Base-by-base conservation (phyloP, 768 basidiomycete genomes). In the Symmetrospora coprosmae region DNA sequence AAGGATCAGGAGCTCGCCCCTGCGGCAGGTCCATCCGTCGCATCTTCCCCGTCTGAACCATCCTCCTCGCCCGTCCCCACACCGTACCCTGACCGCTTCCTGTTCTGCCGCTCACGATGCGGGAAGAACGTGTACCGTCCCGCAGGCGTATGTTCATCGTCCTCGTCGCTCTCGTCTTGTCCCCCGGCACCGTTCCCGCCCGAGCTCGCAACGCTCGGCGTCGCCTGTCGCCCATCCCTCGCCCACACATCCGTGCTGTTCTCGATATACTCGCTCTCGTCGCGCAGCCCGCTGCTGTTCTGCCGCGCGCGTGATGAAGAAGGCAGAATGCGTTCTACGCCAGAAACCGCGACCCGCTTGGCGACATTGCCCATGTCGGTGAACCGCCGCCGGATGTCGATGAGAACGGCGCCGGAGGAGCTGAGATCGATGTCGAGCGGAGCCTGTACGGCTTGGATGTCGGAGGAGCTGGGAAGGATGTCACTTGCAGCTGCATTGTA, bases 331-430 rank as follows among this genome's bases (percentile, higher is more conserved):
- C n/a, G n/a, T n/a, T n/a, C n/a, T n/a, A n/a, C n/a, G n/a, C n/a
- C n/a, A n/a, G n/a, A n/a, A 17, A 30, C 49, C 16, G 56, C 62
- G 2, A 61, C 3, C 9, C 62, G 6, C 56, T 59, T 60, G 14
- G 61, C 67, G 2, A 56, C 66, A 1, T 62, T 61, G 25, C 66
- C 65, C 31, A 78, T 67, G 17, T 78, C 73, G 65, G 80, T 82
- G 65, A 80, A 80, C 16, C 85, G 78, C 63, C 86, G 83, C 34
- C 85, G 81, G 4, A 90, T 77, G 3, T 85, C 87, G 25, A 90
- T 78, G 1, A 90, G 86, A 28, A 89, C 84, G 2, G 86, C 83
- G 58, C 84, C 71, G 45, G 50, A 64, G 37, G 35, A 49, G 48
- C 19, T 47, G 30, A 52, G 50, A 34, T 66, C 63, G 13, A 48